Evolutionary conservation across 2,329 filamentous ascomycete species (phyloP), one percentile per base, ranked within the genome.

Genomic region (Aspergillus sp.): DNA sequence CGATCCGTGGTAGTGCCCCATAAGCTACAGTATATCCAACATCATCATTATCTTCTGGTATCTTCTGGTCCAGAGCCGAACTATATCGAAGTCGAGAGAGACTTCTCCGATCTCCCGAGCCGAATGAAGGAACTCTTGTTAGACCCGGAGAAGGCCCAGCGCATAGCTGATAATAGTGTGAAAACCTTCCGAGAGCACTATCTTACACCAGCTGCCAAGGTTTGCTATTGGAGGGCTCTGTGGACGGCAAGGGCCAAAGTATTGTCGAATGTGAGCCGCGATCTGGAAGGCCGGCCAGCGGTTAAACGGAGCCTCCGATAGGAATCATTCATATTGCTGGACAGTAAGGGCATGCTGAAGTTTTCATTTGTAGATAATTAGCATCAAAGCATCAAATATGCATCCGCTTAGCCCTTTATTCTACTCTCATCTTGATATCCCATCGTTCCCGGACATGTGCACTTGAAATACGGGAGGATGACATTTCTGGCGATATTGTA

Each of bases 61-160:
- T 53, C 71, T 5, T 60, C 61, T 4, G 77, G 76, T 0, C 68
- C 73, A 24, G 54, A 73, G 4, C 75, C 79, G 57, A 79, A 79
- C 57, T 77, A 69, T 42, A 69, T 79, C 32, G 66, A 74, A 53
- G 76, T 79, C 3, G 65, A 73, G 45, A 64, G 71, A 17, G 73
- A 79, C 62, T 86, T 83, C 65, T 80, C 79, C 56, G 82, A 86
- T 57, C 72, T 82, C 54, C 57, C 63, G 3, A 57, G 61, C 20
- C 68, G 64, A 41, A 64, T 76, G 40, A 47, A 72, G 4, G 63
- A 66, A 11, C 60, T 78, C 16, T 55, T 74, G 16, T 54, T 56
- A 6, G 59, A 78, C 53, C 63, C 67, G 2, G 56, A 64, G 2
- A 59, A 64, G 14, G 76, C 76, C 3, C 62, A 74, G 54, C 60